Conservation (phyloP, 2,329 filamentous ascomycete genomes). For the Venturia aucupariae region DNA sequence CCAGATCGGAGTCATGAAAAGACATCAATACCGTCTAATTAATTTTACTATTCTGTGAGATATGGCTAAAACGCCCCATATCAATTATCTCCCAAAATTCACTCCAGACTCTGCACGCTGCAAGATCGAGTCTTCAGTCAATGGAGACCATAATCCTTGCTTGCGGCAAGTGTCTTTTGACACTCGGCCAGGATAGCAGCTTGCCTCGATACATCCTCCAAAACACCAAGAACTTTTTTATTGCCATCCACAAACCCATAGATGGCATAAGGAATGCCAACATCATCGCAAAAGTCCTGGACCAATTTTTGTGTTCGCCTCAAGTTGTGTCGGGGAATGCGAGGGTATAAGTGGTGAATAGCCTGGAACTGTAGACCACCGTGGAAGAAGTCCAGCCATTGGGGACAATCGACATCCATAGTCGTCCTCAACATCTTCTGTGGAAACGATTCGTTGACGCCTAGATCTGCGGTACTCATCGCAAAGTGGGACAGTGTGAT, state of each 20-base stretch:
- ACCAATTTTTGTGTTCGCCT: constrained; percentile 51
- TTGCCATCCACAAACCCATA: constrained; percentile 56
- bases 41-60: neutral
- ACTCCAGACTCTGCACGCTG: no score
- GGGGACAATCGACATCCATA: constrained; percentile 65
- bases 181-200: constrained; percentile 51
- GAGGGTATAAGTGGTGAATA: constrained; percentile 60
- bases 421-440: constrained; percentile 63
- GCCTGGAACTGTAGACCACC: constrained; percentile 66
- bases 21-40: neutral
- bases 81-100: neutral
- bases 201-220: constrained; percentile 53
- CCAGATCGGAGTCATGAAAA: neutral
- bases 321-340: constrained; percentile 60
- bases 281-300: constrained; percentile 55
- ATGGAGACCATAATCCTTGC: constrained; percentile 7
- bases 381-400: constrained; percentile 64
- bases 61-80: neutral
- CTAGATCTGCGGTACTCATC: constrained; percentile 58
- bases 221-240: constrained; percentile 42
- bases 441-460: constrained; percentile 56
- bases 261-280: constrained; percentile 52
- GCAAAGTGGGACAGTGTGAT: constrained; percentile 66
- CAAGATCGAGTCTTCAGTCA: neutral
- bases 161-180: constrained; percentile 30